Conservation (phyloP, 2,329 filamentous ascomycete genomes). For the Zasmidium cellare region DNA sequence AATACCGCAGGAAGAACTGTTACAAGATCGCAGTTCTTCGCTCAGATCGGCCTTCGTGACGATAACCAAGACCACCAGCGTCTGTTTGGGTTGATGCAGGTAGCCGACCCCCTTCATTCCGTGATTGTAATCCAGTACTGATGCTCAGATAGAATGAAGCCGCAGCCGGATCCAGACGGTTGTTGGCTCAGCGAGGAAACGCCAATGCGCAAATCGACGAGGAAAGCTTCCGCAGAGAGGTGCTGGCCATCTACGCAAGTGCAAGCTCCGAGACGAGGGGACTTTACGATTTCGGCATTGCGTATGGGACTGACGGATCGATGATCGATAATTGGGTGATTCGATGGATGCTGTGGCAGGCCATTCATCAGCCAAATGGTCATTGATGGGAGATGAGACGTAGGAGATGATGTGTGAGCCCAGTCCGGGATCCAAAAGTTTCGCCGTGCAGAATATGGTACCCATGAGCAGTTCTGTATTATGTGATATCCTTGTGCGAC, state of each 20-base stretch:
- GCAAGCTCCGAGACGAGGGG: constrained; percentile 38
- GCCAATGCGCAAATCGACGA: constrained; percentile 44
- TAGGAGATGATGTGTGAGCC: too few species aligned
- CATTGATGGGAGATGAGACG: background rate
- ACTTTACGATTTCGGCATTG: constrained; percentile 42
- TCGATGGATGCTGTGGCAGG: constrained; percentile 49
- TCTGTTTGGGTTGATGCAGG: constrained; percentile 1
- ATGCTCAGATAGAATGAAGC: background rate
- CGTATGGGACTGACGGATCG: constrained; percentile 31
- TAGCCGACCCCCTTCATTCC: background rate
- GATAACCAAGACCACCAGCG: background rate
- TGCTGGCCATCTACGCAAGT: constrained; percentile 38
- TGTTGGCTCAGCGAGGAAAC: background rate
- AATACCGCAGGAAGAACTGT: background rate
- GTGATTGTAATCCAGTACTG: background rate
- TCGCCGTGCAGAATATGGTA: too few species aligned
- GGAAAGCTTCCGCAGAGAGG: constrained; percentile 43
- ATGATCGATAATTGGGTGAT: constrained; percentile 49
- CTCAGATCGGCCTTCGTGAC: background rate
- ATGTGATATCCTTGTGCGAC: too few species aligned
- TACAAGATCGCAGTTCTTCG: background rate
- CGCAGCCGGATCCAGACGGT: background rate
- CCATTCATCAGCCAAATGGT: constrained; percentile 15
- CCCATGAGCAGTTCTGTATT: too few species aligned
- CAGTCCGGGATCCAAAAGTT: too few species aligned